These are phyloP conservation scores for Diaporthe sp. DNA, from an alignment of 2,329 filamentous ascomycete genomes.

Conservation along the genomic window DNA sequence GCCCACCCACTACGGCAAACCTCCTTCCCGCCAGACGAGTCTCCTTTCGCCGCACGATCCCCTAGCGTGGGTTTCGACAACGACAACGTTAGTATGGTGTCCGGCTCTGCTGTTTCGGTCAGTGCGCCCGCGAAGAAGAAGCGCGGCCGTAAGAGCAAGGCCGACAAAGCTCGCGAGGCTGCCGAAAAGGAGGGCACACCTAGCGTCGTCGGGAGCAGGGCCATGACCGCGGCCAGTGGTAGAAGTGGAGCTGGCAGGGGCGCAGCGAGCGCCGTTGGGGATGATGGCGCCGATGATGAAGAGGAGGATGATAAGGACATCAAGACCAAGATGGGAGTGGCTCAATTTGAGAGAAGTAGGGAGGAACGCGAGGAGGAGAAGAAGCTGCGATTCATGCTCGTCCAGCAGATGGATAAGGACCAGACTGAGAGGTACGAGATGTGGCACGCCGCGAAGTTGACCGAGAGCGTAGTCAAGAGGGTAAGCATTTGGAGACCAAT, in stretches of 20 bases:
- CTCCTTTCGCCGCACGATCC: slow-evolving; percentile 68
- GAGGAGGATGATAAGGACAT: slow-evolving; percentile 45
- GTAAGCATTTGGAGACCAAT: slow-evolving; percentile 50
- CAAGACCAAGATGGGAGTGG: slow-evolving; percentile 43
- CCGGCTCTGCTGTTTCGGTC: slow-evolving; percentile 67
- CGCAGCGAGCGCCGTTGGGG: slow-evolving; percentile 60
- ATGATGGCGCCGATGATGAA: slow-evolving; percentile 61
- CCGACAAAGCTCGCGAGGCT: slow-evolving; percentile 60
- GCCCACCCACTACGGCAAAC: slow-evolving; percentile 82
- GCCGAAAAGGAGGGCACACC: slow-evolving; percentile 46
- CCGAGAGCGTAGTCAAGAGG: slow-evolving; percentile 75
- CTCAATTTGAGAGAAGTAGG: slow-evolving; percentile 51
- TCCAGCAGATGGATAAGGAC: slow-evolving; percentile 71
- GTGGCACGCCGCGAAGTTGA: slow-evolving; percentile 76
- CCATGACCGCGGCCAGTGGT: slow-evolving; percentile 55
- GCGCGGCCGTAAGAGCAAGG: slow-evolving; percentile 70
- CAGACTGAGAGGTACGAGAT: slow-evolving; percentile 78
- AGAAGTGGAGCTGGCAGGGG: slow-evolving; percentile 49
- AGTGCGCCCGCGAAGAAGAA: slow-evolving; percentile 64
- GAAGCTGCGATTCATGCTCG: slow-evolving; percentile 69
- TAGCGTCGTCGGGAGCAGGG: slow-evolving; percentile 57
- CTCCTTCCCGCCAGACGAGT: slow-evolving; percentile 78
- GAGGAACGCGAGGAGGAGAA: slow-evolving; percentile 74
- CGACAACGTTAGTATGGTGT: slow-evolving; percentile 68
- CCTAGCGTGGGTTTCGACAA: slow-evolving; percentile 69